Conservation (phyloP, 1,284 basidiomycete genomes). For the Exobasidium rhododendri region DNA sequence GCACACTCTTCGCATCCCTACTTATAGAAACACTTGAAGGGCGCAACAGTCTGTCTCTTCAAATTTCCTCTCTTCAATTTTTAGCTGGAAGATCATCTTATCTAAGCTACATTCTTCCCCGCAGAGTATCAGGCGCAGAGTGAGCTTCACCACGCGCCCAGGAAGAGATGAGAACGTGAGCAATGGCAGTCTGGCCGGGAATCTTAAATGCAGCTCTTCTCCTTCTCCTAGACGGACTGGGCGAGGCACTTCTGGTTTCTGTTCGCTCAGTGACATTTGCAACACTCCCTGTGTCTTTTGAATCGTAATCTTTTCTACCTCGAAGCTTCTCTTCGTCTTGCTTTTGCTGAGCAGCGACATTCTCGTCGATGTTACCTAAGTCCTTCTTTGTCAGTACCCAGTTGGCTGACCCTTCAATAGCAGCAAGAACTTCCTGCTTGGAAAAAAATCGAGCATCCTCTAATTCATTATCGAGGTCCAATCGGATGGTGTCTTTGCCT, state of each 20-base stretch:
- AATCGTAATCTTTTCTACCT: constrained; percentile 8
- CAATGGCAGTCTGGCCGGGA: constrained; percentile 63
- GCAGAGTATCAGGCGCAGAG: constrained; percentile 17
- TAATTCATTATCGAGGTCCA: constrained; percentile 94
- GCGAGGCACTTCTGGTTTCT: constrained; percentile 1
- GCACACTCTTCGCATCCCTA: too few species aligned
- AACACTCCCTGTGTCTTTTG: constrained; percentile 22
- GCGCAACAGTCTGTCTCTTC: too few species aligned
- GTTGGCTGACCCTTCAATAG: constrained; percentile 62
- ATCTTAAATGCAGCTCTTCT: constrained; percentile 15
- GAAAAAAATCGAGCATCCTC: constrained; percentile 87
- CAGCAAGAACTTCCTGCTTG: constrained; percentile 67
- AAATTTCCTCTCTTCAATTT: too few species aligned
- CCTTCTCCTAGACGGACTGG: not conserved
- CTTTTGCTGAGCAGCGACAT: constrained; percentile 40
- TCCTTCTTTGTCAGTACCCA: constrained; percentile 62
- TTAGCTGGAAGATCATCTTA: too few species aligned
- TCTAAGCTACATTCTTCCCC: constrained; percentile 1
- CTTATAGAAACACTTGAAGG: too few species aligned
- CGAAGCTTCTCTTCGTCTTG: constrained; percentile 54
- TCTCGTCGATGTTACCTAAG: constrained; percentile 61
- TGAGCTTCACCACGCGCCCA: constrained; percentile 63
- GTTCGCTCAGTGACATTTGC: constrained; percentile 15
- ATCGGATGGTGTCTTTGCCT: constrained; percentile 65
- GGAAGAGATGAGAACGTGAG: constrained; percentile 66